phyloP scores from a whole-genome alignment of 2,329 filamentous ascomycete species.

The Mariannaea elegans region DNA sequence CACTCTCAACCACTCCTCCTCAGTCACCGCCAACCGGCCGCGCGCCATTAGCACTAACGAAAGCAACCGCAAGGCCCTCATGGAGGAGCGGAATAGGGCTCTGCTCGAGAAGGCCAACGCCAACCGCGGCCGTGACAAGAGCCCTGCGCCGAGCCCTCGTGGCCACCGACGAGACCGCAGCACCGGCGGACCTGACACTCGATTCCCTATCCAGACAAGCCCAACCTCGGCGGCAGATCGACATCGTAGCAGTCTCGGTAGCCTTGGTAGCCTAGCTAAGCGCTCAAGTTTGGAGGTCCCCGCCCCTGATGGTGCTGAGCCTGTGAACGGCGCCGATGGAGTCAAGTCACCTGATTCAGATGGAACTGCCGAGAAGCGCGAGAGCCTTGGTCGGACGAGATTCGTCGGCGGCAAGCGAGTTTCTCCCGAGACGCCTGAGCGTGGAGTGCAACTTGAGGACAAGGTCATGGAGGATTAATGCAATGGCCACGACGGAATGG shows the following conservation, averaged over 20 bases:
- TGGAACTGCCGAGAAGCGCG: slow-evolving; percentile 63
- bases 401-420: slow-evolving; percentile 62
- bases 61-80: slow-evolving; percentile 90
- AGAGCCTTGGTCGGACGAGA: slow-evolving; percentile 65
- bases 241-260: slow-evolving; percentile 60
- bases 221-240: slow-evolving; percentile 64
- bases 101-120: slow-evolving; percentile 73
- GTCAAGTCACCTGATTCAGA: slow-evolving; percentile 37
- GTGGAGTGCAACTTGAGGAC: slow-evolving; percentile 62
- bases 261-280: slow-evolving; percentile 60
- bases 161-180: slow-evolving; percentile 84
- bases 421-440: slow-evolving; percentile 42
- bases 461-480: slow-evolving; percentile 61
- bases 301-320: slow-evolving; percentile 59
- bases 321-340: slow-evolving; percentile 52
- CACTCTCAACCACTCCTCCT: slow-evolving; percentile 71
- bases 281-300: slow-evolving; percentile 85
- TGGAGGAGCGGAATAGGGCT: slow-evolving; percentile 91
- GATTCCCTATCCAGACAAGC: slow-evolving; percentile 83
- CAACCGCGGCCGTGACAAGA: slow-evolving; percentile 76
- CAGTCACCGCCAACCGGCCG: slow-evolving; percentile 67
- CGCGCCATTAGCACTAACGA: slow-evolving; percentile 95
- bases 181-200: slow-evolving; percentile 75
- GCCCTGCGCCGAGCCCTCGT: slow-evolving; percentile 70
- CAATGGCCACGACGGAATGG: slow-evolving; percentile 4